phyloP scores from a whole-genome alignment of 192 early-diverging fungal genomes.

The Mortierella antarctica region DNA sequence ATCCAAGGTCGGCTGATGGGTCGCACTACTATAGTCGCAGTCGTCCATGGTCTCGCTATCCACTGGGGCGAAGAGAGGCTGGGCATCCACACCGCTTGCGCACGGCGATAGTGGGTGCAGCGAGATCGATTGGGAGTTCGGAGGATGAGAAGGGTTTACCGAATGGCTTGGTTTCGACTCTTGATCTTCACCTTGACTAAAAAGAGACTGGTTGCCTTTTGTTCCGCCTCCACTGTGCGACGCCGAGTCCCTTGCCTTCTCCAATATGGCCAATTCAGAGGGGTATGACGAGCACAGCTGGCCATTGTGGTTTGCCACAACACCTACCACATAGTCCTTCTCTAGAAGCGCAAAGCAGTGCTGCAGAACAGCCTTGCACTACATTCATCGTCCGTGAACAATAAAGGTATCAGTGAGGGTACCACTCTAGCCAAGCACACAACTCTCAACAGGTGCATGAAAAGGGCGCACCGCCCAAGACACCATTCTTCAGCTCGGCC shows the following conservation, averaged over 20 bases:
- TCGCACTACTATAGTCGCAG: no score
- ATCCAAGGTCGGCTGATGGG: constrained; percentile 11
- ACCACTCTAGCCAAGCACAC: no score
- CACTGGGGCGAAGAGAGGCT: no score
- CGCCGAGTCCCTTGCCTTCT: constrained; percentile 11
- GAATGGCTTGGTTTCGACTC: constrained; percentile 1
- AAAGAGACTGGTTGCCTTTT: neutral
- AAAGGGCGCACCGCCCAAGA: no score
- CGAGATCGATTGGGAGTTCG: neutral
- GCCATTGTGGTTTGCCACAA: constrained; percentile 45
- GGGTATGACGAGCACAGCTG: constrained; percentile 49
- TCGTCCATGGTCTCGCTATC: no score
- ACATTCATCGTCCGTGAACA: neutral
- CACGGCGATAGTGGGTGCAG: neutral
- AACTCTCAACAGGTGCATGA: neutral
- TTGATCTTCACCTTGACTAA: neutral
- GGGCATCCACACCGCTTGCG: no score
- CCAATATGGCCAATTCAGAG: constrained; percentile 43
- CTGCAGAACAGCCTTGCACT: constrained; percentile 51
- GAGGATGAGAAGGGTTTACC: neutral
- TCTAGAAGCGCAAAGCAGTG: constrained; percentile 44
- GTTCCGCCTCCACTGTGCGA: neutral
- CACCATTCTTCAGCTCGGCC: no score
- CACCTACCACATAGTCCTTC: constrained; percentile 49
- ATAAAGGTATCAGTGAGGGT: no score